phyloP scores from a whole-genome alignment of 2,329 filamentous ascomycete genomes.

The Hortaea werneckii region DNA sequence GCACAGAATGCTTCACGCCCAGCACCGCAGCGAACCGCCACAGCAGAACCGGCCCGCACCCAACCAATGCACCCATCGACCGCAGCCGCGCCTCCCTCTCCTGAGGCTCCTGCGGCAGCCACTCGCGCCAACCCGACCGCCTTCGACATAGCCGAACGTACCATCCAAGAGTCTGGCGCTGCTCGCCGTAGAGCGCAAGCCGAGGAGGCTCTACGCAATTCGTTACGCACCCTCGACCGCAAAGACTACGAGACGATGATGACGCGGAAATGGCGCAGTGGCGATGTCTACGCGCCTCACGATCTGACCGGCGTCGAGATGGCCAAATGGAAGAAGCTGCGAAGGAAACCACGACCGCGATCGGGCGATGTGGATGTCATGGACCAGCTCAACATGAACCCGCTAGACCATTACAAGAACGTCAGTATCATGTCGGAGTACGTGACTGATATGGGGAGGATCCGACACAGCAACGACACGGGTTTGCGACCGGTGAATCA shows the following conservation, averaged over 20 bases:
- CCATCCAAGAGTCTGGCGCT: slow-evolving; percentile 4
- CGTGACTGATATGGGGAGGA: slow-evolving; percentile 73
- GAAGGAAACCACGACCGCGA: slow-evolving; percentile 19
- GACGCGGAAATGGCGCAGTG: slow-evolving; percentile 60
- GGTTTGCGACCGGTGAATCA: slow-evolving; percentile 83
- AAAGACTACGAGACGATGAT: slow-evolving; percentile 52
- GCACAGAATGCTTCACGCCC: neutral
- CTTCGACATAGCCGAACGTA: slow-evolving; percentile 1
- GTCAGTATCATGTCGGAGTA: slow-evolving; percentile 86
- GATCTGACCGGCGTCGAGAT: slow-evolving; percentile 72
- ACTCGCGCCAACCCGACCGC: neutral
- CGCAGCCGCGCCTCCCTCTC: slow-evolving; percentile 1
- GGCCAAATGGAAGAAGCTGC: slow-evolving; percentile 62
- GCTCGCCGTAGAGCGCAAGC: slow-evolving; percentile 9
- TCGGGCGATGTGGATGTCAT: slow-evolving; percentile 52
- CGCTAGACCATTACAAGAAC: slow-evolving; percentile 87
- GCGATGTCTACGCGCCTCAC: slow-evolving; percentile 84
- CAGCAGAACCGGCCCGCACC: neutral
- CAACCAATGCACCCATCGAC: neutral
- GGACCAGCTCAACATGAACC: slow-evolving; percentile 69
- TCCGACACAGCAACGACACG: slow-evolving; percentile 65
- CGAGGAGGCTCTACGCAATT: neutral
- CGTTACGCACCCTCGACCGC: slow-evolving; percentile 20
- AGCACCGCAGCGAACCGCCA: neutral
- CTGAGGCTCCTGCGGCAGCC: slow-evolving; percentile 1